These are phyloP conservation scores for Nymphaea thermarum DNA, from an alignment of 164 flowering plant genomes.

Conservation along the genomic window DNA sequence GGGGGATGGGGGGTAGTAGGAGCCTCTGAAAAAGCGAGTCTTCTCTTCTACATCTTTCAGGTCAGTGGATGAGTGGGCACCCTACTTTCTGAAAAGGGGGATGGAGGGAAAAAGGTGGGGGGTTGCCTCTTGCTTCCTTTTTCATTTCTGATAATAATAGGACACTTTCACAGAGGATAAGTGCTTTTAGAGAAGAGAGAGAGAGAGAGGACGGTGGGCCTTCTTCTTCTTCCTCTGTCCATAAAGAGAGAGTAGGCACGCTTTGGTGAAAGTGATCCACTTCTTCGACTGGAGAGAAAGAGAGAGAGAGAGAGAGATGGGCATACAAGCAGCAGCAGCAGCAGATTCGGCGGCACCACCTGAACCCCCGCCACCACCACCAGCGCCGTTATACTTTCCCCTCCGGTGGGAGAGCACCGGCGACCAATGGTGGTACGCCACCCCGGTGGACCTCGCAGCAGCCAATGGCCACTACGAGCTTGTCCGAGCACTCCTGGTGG, in stretches of 20 bases:
- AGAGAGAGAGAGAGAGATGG: neutral
- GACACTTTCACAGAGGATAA: too few relatives aligned
- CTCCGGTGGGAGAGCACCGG: constrained; percentile 95
- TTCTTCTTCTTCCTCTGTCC: neutral
- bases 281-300: neutral
- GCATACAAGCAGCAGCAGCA: neutral
- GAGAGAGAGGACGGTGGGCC: too few relatives aligned
- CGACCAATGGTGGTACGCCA: constrained; percentile 95
- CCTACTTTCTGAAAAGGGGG: too few relatives aligned
- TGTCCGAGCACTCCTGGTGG: constrained; percentile 68
- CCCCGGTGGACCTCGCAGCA: constrained; percentile 84
- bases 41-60: too few relatives aligned
- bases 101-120: too few relatives aligned
- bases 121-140: too few relatives aligned
- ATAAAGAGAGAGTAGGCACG: neutral
- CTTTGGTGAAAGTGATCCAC: neutral
- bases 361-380: neutral
- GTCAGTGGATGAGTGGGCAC: too few relatives aligned
- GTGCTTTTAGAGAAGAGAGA: too few relatives aligned
- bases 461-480: constrained; percentile 80
- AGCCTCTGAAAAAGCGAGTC: too few relatives aligned
- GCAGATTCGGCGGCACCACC: neutral
- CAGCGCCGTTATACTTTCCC: constrained; percentile 26
- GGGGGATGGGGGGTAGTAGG: too few relatives aligned
- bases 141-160: too few relatives aligned